These are phyloP conservation scores for Neonectria punicea DNA, from an alignment of 2,329 filamentous ascomycete species.

Conservation along the genomic window DNA sequence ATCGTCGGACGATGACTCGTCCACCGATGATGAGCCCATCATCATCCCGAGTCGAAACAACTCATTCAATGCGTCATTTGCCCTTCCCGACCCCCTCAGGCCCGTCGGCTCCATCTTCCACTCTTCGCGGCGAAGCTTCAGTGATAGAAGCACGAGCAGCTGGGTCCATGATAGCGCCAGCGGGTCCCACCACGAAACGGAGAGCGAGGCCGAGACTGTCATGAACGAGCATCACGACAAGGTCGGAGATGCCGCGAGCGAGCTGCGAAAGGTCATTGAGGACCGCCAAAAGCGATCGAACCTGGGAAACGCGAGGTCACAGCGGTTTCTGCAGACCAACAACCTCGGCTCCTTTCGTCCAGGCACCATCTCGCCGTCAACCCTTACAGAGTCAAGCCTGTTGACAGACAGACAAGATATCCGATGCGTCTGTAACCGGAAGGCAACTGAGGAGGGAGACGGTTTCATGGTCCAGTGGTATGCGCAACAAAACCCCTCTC, in stretches of 20 bases:
- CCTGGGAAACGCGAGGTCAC: conserved; percentile 46
- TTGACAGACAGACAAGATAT: conserved; percentile 56
- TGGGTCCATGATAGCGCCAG: conserved; percentile 50
- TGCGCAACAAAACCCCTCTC: conserved; percentile 36
- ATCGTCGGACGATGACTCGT: conserved; percentile 65
- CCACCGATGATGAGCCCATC: conserved; percentile 72
- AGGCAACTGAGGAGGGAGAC: conserved; percentile 56
- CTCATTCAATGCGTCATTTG: conserved; percentile 65
- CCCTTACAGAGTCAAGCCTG: conserved; percentile 60
- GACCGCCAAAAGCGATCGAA: conserved; percentile 57
- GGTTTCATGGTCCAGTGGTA: conserved; percentile 74
- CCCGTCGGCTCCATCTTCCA: conserved; percentile 61
- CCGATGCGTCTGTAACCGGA: conserved; percentile 66
- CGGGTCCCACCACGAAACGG: conserved; percentile 53
- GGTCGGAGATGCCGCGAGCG: conserved; percentile 68
- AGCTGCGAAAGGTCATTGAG: conserved; percentile 68
- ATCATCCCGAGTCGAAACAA: conserved; percentile 70
- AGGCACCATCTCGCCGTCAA: conserved; percentile 62
- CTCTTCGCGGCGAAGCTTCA: conserved; percentile 58
- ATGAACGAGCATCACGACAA: conserved; percentile 57
- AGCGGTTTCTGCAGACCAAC: conserved; percentile 48
- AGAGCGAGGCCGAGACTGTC: conserved; percentile 70
- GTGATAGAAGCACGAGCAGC: conserved; percentile 60
- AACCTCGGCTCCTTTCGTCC: conserved; percentile 47
- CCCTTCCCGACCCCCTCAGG: conserved; percentile 63